phyloP scores from a whole-genome alignment of 2,329 filamentous ascomycete genomes.

The Penicillium verrucosum region DNA sequence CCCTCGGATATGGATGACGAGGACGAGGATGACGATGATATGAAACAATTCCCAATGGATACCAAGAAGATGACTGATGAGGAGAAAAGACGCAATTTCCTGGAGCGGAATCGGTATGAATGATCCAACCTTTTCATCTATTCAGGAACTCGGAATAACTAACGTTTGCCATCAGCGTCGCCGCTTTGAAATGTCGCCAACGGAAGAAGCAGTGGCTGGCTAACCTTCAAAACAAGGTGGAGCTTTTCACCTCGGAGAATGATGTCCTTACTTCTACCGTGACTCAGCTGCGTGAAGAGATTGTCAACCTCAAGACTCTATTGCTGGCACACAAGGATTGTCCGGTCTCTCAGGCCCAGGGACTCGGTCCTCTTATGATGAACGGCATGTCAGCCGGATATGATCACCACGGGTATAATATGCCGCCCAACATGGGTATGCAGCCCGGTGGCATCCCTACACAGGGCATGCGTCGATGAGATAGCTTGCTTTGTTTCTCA shows the following conservation, averaged over 20 bases:
- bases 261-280: slow-evolving; percentile 82
- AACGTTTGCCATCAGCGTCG: slow-evolving; percentile 61
- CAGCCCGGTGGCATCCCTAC: slow-evolving; percentile 36
- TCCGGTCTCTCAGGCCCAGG: slow-evolving; percentile 84
- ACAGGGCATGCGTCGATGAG: slow-evolving; percentile 35
- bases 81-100: slow-evolving; percentile 96
- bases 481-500: slow-evolving; percentile 7
- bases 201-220: slow-evolving; percentile 98
- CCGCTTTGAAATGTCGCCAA: slow-evolving; percentile 93
- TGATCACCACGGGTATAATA: slow-evolving; percentile 44
- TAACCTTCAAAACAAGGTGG: slow-evolving; percentile 90
- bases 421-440: slow-evolving; percentile 44
- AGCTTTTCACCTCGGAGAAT: slow-evolving; percentile 88
- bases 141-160: slow-evolving; percentile 19
- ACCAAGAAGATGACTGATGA: slow-evolving; percentile 93
- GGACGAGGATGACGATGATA: slow-evolving; percentile 41
- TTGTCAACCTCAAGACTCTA: slow-evolving; percentile 90
- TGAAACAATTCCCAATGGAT: slow-evolving; percentile 54
- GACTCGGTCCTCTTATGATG: slow-evolving; percentile 51
- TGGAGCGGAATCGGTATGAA: slow-evolving; percentile 88
- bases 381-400: slow-evolving; percentile 40
- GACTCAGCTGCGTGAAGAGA: slow-evolving; percentile 80
- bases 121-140: not conserved
- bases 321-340: slow-evolving; percentile 95
- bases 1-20: slow-evolving; percentile 51